Conservation (phyloP, 768 basidiomycete species). For the Fomitopsis serialis region DNA sequence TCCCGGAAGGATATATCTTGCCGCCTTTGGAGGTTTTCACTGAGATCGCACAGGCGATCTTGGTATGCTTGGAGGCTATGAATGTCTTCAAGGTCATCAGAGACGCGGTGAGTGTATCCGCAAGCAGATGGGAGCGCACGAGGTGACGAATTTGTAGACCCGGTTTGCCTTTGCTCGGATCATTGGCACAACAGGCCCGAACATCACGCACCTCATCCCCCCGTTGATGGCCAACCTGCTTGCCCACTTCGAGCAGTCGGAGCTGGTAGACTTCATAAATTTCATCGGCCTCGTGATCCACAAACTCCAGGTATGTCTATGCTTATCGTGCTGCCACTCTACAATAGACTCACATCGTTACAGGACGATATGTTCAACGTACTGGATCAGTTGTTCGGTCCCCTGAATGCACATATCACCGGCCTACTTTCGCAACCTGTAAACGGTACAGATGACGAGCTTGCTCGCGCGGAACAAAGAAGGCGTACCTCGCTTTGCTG, state of each 20-base stretch:
- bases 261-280: conserved; percentile 92
- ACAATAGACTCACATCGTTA: not conserved
- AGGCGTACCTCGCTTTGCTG: conserved; percentile 81
- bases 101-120: conserved; percentile 70
- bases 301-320: conserved; percentile 68
- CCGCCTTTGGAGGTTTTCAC: conserved; percentile 78
- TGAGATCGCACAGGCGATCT: conserved; percentile 79
- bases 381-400: conserved; percentile 84
- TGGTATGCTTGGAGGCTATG: conserved; percentile 85
- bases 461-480: conserved; percentile 79
- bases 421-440: conserved; percentile 75
- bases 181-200: conserved; percentile 82
- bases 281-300: conserved; percentile 91
- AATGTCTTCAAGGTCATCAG: conserved; percentile 82
- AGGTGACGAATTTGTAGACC: conserved; percentile 44
- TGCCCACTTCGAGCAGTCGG: conserved; percentile 85
- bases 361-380: conserved; percentile 85
- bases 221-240: conserved; percentile 88
- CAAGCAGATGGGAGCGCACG: not conserved
- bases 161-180: conserved; percentile 93
- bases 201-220: conserved; percentile 83
- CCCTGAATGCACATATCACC: conserved; percentile 79
- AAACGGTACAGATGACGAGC: conserved; percentile 81
- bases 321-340: not conserved
- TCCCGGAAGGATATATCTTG: conserved; percentile 59